Base-by-base conservation (phyloP, 305 asterid genomes). In the Striga hermonthica region DNA sequence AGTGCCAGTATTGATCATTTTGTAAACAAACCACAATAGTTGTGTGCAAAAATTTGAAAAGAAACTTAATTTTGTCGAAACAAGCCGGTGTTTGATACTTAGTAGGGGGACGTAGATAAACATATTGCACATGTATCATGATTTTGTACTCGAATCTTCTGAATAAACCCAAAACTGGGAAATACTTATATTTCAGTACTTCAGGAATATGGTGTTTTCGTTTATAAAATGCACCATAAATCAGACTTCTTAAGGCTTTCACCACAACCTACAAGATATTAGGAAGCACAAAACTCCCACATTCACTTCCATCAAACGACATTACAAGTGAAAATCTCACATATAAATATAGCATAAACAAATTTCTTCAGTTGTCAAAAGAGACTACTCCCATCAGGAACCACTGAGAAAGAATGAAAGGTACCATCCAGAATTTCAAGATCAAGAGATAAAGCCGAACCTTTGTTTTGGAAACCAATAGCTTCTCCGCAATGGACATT, bases 401-500 rank as follows among this genome's bases (percentile, higher is more conserved):
- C n/a, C n/a, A n/a, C n/a, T n/a, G n/a, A n/a, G n/a, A n/a, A n/a
- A n/a, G n/a, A n/a, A 39, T 38, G 14, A 70, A 8, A 3, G 36
- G 22, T 34, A 61, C 39, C 15, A 48, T 39, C 7, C 39, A 65
- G 56, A 52, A 12, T 6, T 53, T 47, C 5, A 57, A 67, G 48
- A 15, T 5, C 22, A 62, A 73, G 58, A 9, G 28, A 22, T 61
- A 41, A 50, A 38, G 44, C 2, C 76, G 78, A 70, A 91, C 99
- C 95, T 91, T 90, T 80, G 80, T 76, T 69, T 86, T 90, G 58
- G 93, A 82, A 54, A 81, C 75, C 83, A 81, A 45, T 39, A 91
- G 41, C 83, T 83, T 94, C 79, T 91, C 96, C 56, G 90, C 86
- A 65, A 94, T 83, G 4, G 99, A 83, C 70, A 91, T 58, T 72